Base-by-base conservation (phyloP, 2,329 filamentous ascomycete species). In the Colletotrichum graminicola region DNA sequence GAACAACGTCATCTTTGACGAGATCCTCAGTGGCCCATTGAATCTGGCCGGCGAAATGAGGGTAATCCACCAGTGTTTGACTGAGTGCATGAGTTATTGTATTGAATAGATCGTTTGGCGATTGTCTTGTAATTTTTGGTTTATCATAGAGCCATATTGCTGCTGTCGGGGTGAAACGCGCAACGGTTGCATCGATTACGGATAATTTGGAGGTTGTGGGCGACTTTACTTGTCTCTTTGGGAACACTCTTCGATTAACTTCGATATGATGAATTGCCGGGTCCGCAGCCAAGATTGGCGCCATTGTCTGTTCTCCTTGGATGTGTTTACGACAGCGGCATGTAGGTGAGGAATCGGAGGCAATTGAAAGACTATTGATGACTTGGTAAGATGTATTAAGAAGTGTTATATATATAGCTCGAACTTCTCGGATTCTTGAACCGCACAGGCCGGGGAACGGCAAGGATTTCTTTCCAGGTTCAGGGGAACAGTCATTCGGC, bases 131-230 rank as follows among this genome's bases (percentile, higher is more conserved):
- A 52, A 39, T 5, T 26, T 72, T 73, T 23, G 76, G 76, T 54
- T 78, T 75, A 43, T 84, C 77, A 67, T 78, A 86, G 10, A 85
- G 79, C 84, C 84, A 86, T 23, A 85, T 79, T 4, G 82, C 83
- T 26, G 78, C 81, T 10, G 82, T 82, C 5, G 79, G 73, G 1
- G 79, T 65, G 71, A 84, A 86, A 5, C 81, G 76, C 2, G 81
- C 80, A 12, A 82, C 80, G 0, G 81, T 82, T 2, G 82, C 82
- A 76, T 86, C 84, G 18, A 83, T 74, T 34, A 85, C 82, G 5
- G 83, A 84, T 0, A 85, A 75, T 26, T 64, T 64, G 1, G 69
- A 55, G 4, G 59, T 26, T 29, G 39, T 43, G 14, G 59, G 54
- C 16, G 23, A 41, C 2, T 41, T 11, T 2, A 59, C 56, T 12